Evolutionary conservation across 2,329 filamentous ascomycete species (phyloP).

Genomic region (Monilinia polystroma): DNA sequence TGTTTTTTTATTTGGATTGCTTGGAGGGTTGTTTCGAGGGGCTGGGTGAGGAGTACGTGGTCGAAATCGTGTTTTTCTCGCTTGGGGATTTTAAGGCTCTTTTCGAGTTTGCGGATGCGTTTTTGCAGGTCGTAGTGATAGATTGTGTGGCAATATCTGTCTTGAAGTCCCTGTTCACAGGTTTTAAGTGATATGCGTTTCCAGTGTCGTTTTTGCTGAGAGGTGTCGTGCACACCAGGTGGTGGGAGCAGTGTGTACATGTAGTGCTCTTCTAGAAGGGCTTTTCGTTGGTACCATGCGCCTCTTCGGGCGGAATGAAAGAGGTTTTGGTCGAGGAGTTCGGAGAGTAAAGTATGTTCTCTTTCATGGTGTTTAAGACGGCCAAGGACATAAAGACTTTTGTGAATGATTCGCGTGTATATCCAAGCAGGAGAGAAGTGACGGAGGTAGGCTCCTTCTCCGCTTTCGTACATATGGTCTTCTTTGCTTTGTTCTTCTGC

Average conservation of each 20-base stretch:
- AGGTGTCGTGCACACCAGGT: conserved; percentile 41
- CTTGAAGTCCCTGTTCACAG: conserved; percentile 83
- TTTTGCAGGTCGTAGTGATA: conserved; percentile 95
- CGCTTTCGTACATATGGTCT: conserved; percentile 71
- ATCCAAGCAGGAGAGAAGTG: conserved; percentile 90
- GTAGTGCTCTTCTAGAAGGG: conserved; percentile 91
- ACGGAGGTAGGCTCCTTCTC: conserved; percentile 84
- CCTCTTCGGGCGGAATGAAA: conserved; percentile 86
- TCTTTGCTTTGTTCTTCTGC: conserved; percentile 76
- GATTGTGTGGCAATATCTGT: conserved; percentile 85
- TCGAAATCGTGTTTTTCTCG: conserved; percentile 90
- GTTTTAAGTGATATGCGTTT: conserved; percentile 72
- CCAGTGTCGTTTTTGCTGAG: conserved; percentile 78
- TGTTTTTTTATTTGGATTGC: conserved; percentile 74
- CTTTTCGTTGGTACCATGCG: conserved; percentile 94
- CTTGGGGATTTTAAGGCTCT: conserved; percentile 75
- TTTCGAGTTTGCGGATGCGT: conserved; percentile 87
- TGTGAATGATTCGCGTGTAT: conserved; percentile 90
- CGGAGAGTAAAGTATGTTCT: conserved; percentile 71
- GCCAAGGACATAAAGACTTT: conserved; percentile 74
- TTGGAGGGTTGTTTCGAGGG: conserved; percentile 70
- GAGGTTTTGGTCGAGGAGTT: conserved; percentile 75
- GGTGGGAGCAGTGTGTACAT: conserved; percentile 60
- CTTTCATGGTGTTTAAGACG: conserved; percentile 76
- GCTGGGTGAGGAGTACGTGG: conserved; percentile 75